A percentile compares a stretch with the other conserved stretches of the same genome.
Conservation (phyloP, 345 rosid genomes). For the Sapria himalayana region DNA sequence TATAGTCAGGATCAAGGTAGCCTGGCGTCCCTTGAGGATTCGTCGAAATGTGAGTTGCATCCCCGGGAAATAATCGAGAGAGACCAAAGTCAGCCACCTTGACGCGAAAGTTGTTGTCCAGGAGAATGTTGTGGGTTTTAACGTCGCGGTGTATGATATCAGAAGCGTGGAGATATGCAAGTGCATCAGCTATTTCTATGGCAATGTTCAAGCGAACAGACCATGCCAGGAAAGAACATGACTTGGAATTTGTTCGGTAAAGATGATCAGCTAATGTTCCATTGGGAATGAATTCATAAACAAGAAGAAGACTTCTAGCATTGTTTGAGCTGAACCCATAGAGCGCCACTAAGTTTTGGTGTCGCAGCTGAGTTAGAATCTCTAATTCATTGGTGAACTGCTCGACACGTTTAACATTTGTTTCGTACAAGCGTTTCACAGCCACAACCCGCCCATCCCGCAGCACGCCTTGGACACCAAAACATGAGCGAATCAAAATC, state of each 20-base stretch:
- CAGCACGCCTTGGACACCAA: too few relatives aligned
- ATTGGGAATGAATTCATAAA: conserved; percentile 13
- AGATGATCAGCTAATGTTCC: conserved; percentile 15
- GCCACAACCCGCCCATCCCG: conserved; percentile 16
- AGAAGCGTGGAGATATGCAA: conserved; percentile 14
- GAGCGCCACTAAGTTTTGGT: conserved; percentile 13
- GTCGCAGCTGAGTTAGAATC: conserved; percentile 13
- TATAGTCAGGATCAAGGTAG: conserved; percentile 17
- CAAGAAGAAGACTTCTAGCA: conserved; percentile 13
- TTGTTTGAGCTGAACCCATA: conserved; percentile 18
- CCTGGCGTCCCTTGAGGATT: conserved; percentile 19
- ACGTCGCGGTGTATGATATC: conserved; percentile 17
- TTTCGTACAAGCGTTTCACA: conserved; percentile 16
- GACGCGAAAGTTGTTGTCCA: conserved; percentile 10
- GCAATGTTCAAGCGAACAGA: conserved; percentile 10
- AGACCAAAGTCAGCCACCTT: conserved; percentile 18
- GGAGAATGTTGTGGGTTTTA: conserved; percentile 11
- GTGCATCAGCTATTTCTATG: conserved; percentile 14
- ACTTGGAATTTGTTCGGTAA: not conserved
- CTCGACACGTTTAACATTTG: conserved; percentile 12
- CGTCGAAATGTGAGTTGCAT: conserved; percentile 15
- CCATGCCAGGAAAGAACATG: conserved; percentile 12
- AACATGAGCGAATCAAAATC: too few relatives aligned
- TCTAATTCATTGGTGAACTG: conserved; percentile 17
- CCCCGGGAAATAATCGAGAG: conserved; percentile 13